These are phyloP conservation scores for Pichia scutulata DNA, from an alignment of 805 yeast genomes.

Conservation along the genomic window DNA sequence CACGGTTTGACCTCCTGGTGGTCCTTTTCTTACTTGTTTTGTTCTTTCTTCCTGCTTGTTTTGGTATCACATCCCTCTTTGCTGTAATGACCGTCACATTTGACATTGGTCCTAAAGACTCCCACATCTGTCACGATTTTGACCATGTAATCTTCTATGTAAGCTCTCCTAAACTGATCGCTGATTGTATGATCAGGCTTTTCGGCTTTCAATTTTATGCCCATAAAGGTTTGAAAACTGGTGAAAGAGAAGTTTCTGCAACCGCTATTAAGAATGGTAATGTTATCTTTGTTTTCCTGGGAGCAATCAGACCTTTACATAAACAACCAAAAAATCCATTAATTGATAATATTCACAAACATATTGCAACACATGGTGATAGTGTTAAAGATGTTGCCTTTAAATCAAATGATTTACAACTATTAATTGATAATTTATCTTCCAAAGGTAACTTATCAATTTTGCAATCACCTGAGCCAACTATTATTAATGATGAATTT, in stretches of 20 bases:
- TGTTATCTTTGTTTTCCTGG: slow-evolving; percentile 41
- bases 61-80: not conserved
- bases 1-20: too few relatives aligned
- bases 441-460: not conserved
- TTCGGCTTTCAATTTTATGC: slow-evolving; percentile 64
- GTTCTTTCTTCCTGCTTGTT: not conserved
- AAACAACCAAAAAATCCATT: slow-evolving; percentile 9
- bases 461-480: slow-evolving; percentile 31
- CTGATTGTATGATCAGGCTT: slow-evolving; percentile 43
- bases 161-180: slow-evolving; percentile 62
- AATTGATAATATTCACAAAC: slow-evolving; percentile 34
- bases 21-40: not conserved
- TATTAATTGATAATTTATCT: not conserved
- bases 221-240: slow-evolving; percentile 61
- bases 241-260: slow-evolving; percentile 43
- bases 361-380: slow-evolving; percentile 58
- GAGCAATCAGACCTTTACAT: slow-evolving; percentile 28
- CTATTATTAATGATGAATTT: slow-evolving; percentile 30
- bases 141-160: slow-evolving; percentile 65
- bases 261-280: slow-evolving; percentile 56
- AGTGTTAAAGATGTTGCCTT: slow-evolving; percentile 76
- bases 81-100: slow-evolving; percentile 4
- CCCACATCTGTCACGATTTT: slow-evolving; percentile 32
- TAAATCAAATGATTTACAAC: slow-evolving; percentile 41
- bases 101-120: not conserved